Evolutionary conservation across 768 basidiomycete genomes (phyloP).

Genomic region (Suillus lakei): DNA sequence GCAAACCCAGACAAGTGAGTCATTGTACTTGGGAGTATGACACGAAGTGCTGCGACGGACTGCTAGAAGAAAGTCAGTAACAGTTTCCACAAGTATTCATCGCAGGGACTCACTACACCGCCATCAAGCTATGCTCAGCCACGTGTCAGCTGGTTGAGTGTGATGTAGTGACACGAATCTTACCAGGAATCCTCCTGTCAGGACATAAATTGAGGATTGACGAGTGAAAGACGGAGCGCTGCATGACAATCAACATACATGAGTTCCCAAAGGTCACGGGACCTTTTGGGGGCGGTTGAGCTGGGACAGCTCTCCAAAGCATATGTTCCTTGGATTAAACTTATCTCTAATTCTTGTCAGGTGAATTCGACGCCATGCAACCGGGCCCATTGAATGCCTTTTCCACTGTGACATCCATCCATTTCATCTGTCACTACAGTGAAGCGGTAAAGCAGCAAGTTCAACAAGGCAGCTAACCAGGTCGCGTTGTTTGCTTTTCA

Average conservation of each 20-base stretch:
- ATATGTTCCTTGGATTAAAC: too few species aligned
- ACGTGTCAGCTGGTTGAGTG: constrained; percentile 10
- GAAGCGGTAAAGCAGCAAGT: background rate
- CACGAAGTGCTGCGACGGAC: constrained; percentile 66
- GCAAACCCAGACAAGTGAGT: constrained; percentile 65
- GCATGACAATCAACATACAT: too few species aligned
- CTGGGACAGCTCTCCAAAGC: constrained; percentile 35
- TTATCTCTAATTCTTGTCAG: too few species aligned
- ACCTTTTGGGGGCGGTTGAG: too few species aligned
- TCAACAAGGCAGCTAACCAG: background rate
- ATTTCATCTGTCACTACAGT: constrained; percentile 6
- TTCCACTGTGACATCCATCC: constrained; percentile 3
- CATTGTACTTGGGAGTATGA: constrained; percentile 56
- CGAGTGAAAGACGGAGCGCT: too few species aligned
- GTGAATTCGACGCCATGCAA: too few species aligned
- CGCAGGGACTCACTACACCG: constrained; percentile 62
- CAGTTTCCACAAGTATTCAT: background rate
- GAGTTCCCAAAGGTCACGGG: too few species aligned
- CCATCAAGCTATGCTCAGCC: constrained; percentile 62
- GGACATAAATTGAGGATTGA: too few species aligned
- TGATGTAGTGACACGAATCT: constrained; percentile 30
- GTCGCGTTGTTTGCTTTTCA: background rate
- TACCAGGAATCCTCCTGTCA: constrained; percentile 83
- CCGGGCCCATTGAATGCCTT: background rate
- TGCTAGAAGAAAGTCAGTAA: constrained; percentile 47